Conservation (phyloP, 495 filamentous ascomycete species). For the Xylaria sp. region DNA sequence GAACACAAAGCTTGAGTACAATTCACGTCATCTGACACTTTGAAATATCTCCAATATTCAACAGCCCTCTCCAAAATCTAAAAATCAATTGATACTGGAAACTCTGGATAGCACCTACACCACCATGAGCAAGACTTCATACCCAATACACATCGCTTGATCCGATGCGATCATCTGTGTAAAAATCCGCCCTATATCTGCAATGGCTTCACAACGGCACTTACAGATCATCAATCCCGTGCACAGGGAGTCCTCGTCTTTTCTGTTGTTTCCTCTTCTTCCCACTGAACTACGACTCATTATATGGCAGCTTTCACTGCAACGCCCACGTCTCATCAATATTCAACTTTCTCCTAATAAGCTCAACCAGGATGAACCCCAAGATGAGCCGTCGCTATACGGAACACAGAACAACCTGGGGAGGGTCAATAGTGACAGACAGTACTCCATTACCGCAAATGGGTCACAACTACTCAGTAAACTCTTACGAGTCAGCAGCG, state of each 20-base stretch:
- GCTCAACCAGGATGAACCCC: not conserved
- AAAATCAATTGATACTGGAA: not conserved
- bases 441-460: not conserved
- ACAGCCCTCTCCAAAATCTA: not conserved
- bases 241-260: not conserved
- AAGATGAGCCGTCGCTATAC: not conserved
- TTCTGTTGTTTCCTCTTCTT: slow-evolving; percentile 3
- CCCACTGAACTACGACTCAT: slow-evolving; percentile 9
- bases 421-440: not conserved
- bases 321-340: slow-evolving; percentile 2
- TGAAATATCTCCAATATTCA: not conserved
- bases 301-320: slow-evolving; percentile 18
- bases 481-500: slow-evolving; percentile 15
- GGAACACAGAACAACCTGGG: not conserved
- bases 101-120: not conserved
- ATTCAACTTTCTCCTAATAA: not conserved
- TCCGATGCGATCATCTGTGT: not conserved
- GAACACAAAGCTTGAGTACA: not conserved
- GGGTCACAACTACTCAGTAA: slow-evolving; percentile 8
- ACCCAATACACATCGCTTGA: not conserved
- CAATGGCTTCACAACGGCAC: slow-evolving; percentile 3
- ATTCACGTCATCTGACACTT: not conserved
- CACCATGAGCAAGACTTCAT: not conserved
- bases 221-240: slow-evolving; percentile 13
- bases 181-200: not conserved